These are phyloP conservation scores for Draba incana DNA, from an alignment of 345 rosid species.

Conservation along the genomic window DNA sequence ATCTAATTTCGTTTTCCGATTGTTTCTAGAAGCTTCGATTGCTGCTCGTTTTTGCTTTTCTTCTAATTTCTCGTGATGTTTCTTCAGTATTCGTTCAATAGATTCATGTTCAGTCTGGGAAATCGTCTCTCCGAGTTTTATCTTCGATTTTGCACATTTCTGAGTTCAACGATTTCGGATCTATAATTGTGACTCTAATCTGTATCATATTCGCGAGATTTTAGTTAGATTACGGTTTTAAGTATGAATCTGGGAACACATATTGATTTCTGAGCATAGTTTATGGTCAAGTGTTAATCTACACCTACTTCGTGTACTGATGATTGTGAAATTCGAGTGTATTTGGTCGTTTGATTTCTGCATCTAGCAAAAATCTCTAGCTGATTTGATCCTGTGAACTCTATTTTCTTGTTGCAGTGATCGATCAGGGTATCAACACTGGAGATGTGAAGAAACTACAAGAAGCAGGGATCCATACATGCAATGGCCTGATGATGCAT, in stretches of 20 bases:
- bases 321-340: not conserved
- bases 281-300: not conserved
- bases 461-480: constrained; percentile 94
- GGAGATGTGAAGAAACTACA: constrained; percentile 93
- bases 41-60: not conserved
- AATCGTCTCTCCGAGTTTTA: constrained; percentile 9
- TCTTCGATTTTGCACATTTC: not conserved
- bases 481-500: constrained; percentile 98
- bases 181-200: not conserved
- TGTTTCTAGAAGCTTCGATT: constrained; percentile 3
- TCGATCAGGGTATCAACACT: constrained; percentile 82
- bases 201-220: not conserved
- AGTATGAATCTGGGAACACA: not conserved
- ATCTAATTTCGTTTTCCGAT: constrained; percentile 1
- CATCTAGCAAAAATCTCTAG: constrained; percentile 7
- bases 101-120: constrained; percentile 19
- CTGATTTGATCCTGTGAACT: not conserved
- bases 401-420: constrained; percentile 49
- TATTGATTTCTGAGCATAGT: constrained; percentile 3
- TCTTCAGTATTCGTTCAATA: not conserved
- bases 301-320: not conserved
- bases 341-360: constrained; percentile 19
- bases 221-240: not conserved
- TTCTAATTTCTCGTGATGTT: not conserved
- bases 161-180: not conserved